Evolutionary conservation across 768 basidiomycete genomes (phyloP), one percentile per base, ranked within the genome.

Genomic region (Phaeolepiota aurea): DNA sequence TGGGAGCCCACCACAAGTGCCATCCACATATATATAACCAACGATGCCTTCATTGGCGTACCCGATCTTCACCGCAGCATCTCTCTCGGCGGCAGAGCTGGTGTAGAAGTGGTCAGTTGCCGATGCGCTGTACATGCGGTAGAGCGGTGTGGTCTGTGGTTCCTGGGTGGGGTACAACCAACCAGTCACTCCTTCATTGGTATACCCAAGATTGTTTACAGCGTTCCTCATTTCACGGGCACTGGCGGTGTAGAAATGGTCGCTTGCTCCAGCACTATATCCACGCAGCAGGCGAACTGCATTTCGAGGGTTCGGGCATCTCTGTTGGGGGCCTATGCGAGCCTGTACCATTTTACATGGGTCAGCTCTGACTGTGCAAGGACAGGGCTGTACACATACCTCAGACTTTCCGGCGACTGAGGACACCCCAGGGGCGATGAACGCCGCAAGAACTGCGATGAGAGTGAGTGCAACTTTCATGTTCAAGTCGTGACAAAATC

Each of bases 101-200:
- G 54, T 56, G 25, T 56, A 58, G 21, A 56, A 50, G 33, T 56
- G 52, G 38, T 55, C 47, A 1, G n/a, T 31, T 14, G 13, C 40
- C 1, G 3, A 2, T 5, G 40, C 12, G 23, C 42, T 54, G 38
- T 47, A 51, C 12, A 54, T 23, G 21, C 51, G 51, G 43, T 49
- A 56, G 45, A 57, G 20, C 0, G 56, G 44, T 19, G 50, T 40
- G 4, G 51, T 28, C 7, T 7, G n/a, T 28, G 25, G 25, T n/a
- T 28, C 25, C 7, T 28, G 25, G 7, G 7, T 7, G 25, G 25
- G 25, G 25, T 7, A 28, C n/a, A 28, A 7, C 7, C n/a, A 28
- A n/a, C 25, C 25, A 28, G 25, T 28, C n/a, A 28, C 25, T 28
- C 25, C 25, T n/a, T 28, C 25, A n/a, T 28, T n/a, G 7, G 25